Conservation (phyloP, 805 yeast species). For the Wickerhamomyces ciferrii region DNA sequence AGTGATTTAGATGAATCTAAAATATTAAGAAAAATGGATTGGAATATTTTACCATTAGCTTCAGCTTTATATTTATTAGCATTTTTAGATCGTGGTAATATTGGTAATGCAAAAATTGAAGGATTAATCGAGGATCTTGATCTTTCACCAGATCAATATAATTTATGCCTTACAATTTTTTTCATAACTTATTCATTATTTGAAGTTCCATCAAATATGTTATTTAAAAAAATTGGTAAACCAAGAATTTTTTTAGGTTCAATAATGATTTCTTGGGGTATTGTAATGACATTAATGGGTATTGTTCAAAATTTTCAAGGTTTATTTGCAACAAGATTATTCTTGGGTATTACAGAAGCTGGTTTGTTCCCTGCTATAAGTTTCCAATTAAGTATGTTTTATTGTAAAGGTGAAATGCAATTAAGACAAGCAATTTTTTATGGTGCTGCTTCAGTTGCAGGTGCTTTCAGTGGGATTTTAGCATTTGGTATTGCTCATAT, state of each 20-base stretch:
- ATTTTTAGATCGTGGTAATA: conserved; percentile 46
- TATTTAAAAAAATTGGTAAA: conserved; percentile 34
- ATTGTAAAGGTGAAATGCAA: conserved; percentile 29
- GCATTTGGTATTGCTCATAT: conserved; percentile 29
- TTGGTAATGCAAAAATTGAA: conserved; percentile 49
- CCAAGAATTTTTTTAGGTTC: conserved; percentile 42
- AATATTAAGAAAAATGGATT: conserved; percentile 33
- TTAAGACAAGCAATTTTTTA: conserved; percentile 31
- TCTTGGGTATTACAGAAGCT: conserved; percentile 36
- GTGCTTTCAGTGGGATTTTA: conserved; percentile 37
- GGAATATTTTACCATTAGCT: conserved; percentile 38
- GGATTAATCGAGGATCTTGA: conserved; percentile 40
- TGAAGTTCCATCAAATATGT: conserved; percentile 35
- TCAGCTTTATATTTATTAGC: conserved; percentile 42
- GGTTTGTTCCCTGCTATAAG: conserved; percentile 36
- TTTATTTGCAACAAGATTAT: conserved; percentile 32
- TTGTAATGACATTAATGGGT: conserved; percentile 38
- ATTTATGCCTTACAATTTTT: conserved; percentile 39
- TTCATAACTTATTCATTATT: conserved; percentile 39
- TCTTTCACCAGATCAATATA: conserved; percentile 36
- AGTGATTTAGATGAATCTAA: conserved; percentile 3
- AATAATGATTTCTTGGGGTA: conserved; percentile 40
- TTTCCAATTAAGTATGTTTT: conserved; percentile 31
- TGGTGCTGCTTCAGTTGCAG: conserved; percentile 34
- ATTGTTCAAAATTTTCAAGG: conserved; percentile 27